These are phyloP conservation scores for Cicer chorassanicum DNA, from an alignment of 306 rosid species.

Conservation along the genomic window DNA sequence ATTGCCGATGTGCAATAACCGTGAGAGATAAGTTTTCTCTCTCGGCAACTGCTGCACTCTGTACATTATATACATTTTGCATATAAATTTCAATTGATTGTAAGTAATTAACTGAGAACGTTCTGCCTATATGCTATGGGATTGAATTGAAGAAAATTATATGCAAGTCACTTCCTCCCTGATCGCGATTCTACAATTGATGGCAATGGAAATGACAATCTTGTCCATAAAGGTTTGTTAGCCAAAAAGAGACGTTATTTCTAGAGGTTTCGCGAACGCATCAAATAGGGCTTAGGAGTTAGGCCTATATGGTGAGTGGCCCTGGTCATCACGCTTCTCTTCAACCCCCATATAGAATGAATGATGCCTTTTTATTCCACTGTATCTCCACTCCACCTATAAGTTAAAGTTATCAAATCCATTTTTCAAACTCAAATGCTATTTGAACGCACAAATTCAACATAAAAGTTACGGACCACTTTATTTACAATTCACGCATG, in stretches of 20 bases:
- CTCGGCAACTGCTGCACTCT: no score
- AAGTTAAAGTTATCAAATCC: no score
- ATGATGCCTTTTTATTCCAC: not conserved
- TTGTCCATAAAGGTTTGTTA: constrained; percentile 20
- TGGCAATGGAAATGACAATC: constrained; percentile 15
- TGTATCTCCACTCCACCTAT: no score
- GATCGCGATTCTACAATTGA: not conserved
- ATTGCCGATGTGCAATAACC: no score
- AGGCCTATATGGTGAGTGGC: constrained; percentile 25
- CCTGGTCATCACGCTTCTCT: constrained; percentile 3
- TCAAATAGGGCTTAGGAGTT: not conserved
- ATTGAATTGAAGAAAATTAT: constrained; percentile 13
- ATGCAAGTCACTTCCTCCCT: constrained; percentile 7
- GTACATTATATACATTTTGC: not conserved
- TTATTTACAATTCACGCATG: no score
- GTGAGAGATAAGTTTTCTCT: no score
- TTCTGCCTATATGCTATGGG: not conserved
- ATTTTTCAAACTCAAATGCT: no score
- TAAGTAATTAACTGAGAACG: no score
- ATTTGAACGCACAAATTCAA: no score
- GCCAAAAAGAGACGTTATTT: constrained; percentile 1
- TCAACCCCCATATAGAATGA: not conserved
- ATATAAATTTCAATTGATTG: not conserved
- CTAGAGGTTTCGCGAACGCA: not conserved
- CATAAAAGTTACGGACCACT: no score